Conservation (phyloP, 176 grass and related monocot species). For the Phyllostachys edulis region DNA sequence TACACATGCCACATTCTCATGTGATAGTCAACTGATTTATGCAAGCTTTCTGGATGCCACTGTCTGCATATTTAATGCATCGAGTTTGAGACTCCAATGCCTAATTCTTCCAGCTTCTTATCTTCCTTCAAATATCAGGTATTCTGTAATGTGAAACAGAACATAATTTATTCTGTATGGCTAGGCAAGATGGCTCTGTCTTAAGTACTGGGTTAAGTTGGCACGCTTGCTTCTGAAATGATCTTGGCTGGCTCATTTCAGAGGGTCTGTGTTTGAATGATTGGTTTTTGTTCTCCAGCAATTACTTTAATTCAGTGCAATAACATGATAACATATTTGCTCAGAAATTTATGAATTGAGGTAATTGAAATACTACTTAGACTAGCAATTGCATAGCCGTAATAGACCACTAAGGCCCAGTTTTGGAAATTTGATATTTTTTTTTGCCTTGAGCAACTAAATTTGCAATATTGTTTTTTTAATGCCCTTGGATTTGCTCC, state of each 20-base stretch:
- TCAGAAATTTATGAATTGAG: neutral
- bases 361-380: neutral
- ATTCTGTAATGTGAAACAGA: conserved; percentile 1
- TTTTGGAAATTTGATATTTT: neutral
- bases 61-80: conserved; percentile 82
- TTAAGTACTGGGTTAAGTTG: neutral
- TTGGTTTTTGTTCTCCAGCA: neutral
- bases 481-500: neutral
- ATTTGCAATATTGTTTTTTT: neutral
- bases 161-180: neutral
- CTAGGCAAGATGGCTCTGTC: neutral
- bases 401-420: neutral
- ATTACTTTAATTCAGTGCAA: conserved; percentile 3
- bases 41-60: conserved; percentile 85
- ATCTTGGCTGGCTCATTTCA: neutral
- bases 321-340: neutral
- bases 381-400: neutral
- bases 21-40: conserved; percentile 97
- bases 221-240: neutral
- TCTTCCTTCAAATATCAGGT: conserved; percentile 81
- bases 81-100: conserved; percentile 79
- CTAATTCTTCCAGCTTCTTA: conserved; percentile 87
- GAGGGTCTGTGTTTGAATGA: neutral
- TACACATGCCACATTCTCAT: conserved; percentile 93
- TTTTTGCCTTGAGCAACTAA: neutral